Percentiles rank a stretch among this genome's conserved stretches.
Conservation (phyloP, 1,284 basidiomycete genomes). For the Phenoliferia sp. region DNA sequence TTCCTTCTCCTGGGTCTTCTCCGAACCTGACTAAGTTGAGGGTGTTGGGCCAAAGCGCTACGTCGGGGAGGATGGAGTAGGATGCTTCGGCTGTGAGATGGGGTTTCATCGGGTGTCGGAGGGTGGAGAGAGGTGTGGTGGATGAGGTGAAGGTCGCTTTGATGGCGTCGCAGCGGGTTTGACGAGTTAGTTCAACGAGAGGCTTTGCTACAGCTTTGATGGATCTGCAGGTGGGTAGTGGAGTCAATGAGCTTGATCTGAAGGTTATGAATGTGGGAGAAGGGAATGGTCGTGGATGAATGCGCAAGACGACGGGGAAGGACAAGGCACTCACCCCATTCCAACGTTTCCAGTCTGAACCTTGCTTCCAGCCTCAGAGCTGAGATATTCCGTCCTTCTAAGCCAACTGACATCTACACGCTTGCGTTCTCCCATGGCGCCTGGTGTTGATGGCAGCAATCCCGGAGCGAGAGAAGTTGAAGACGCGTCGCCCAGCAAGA, state of each 20-base stretch:
- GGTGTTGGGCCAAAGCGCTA: constrained; percentile 79
- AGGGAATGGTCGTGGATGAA: too few relatives aligned
- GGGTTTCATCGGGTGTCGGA: constrained; percentile 75
- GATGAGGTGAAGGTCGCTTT: constrained; percentile 66
- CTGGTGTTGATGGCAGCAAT: constrained; percentile 28
- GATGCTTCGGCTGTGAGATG: constrained; percentile 71
- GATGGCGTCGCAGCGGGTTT: constrained; percentile 74
- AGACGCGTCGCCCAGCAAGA: constrained; percentile 25
- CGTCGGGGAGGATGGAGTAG: constrained; percentile 80
- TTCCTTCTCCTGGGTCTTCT: constrained; percentile 58
- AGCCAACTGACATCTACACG: constrained; percentile 72
- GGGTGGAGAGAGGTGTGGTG: constrained; percentile 54
- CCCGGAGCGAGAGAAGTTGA: constrained; percentile 11
- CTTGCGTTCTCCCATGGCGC: constrained; percentile 28
- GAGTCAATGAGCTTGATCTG: background rate
- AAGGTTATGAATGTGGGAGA: background rate
- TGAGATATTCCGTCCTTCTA: constrained; percentile 80
- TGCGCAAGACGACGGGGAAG: background rate
- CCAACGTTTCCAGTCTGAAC: constrained; percentile 3
- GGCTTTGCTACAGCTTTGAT: constrained; percentile 22
- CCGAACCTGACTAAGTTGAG: constrained; percentile 84
- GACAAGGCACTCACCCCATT: constrained; percentile 8
- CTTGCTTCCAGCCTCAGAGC: constrained; percentile 14
- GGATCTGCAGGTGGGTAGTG: constrained; percentile 2
- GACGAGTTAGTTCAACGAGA: constrained; percentile 65